Percentiles rank a stretch among this genome's conserved stretches.
Evolutionary conservation across 2,329 filamentous ascomycete genomes (phyloP).

Genomic region (Sphaceloma murrayae): DNA sequence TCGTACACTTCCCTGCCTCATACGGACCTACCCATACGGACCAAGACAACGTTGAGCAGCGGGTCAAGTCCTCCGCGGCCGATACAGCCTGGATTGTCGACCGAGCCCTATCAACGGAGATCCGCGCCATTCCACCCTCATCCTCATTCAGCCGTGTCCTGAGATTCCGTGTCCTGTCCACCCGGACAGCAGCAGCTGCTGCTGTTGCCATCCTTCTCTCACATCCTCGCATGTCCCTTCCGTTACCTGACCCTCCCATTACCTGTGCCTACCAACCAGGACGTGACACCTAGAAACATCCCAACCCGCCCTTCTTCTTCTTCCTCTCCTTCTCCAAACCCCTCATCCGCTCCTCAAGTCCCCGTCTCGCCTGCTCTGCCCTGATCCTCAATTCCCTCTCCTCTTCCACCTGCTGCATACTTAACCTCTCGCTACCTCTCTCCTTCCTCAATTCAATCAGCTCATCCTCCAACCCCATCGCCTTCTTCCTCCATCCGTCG

Average conservation of each 20-base stretch:
- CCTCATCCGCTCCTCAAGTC: slow-evolving; percentile 76
- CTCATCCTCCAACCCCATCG: slow-evolving; percentile 62
- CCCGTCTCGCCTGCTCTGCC: slow-evolving; percentile 77
- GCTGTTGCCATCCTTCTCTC: not conserved
- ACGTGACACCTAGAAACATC: slow-evolving; percentile 99
- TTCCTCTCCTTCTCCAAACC: slow-evolving; percentile 74
- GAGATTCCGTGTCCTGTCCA: too few relatives aligned
- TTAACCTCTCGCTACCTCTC: slow-evolving; percentile 48
- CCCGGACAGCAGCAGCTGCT: not conserved
- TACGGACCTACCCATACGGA: too few relatives aligned
- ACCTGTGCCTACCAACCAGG: too few relatives aligned
- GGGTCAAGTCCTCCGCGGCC: too few relatives aligned
- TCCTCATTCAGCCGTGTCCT: too few relatives aligned
- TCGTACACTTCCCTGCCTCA: not conserved
- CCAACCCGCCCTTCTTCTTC: slow-evolving; percentile 91
- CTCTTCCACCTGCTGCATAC: slow-evolving; percentile 86
- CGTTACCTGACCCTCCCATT: slow-evolving; percentile 9
- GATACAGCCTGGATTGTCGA: too few relatives aligned
- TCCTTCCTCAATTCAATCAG: slow-evolving; percentile 55
- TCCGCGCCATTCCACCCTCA: too few relatives aligned
- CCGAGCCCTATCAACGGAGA: too few relatives aligned
- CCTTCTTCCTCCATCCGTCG: slow-evolving; percentile 84
- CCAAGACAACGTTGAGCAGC: too few relatives aligned
- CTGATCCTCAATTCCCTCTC: slow-evolving; percentile 86
- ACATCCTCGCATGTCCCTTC: not conserved